These are phyloP conservation scores for Suillus subalutaceus DNA, from an alignment of 768 basidiomycete genomes.

Conservation along the genomic window DNA sequence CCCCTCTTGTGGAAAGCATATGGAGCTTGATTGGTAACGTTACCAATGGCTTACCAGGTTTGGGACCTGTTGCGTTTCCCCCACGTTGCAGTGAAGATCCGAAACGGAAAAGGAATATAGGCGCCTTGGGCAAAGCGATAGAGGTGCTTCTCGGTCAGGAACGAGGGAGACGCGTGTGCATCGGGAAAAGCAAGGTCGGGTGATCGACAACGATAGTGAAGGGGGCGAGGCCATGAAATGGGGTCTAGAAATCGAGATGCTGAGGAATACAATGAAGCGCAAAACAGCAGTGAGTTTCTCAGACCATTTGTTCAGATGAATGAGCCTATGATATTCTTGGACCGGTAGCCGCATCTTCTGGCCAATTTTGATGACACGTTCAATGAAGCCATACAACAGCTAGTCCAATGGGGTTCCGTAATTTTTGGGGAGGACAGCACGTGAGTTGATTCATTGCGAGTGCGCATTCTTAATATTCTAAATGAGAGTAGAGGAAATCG, in stretches of 20 bases:
- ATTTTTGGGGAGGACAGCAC: slow-evolving; percentile 63
- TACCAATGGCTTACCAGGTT: slow-evolving; percentile 71
- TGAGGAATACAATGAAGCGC: slow-evolving; percentile 60
- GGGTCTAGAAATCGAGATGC: slow-evolving; percentile 64
- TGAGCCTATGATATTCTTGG: slow-evolving; percentile 22
- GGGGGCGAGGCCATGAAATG: slow-evolving; percentile 77
- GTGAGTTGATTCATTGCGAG: slow-evolving; percentile 48
- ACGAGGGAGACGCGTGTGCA: slow-evolving; percentile 67
- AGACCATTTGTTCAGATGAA: slow-evolving; percentile 12
- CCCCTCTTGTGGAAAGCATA: slow-evolving; percentile 41
- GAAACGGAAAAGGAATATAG: slow-evolving; percentile 71
- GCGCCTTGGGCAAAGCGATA: slow-evolving; percentile 71
- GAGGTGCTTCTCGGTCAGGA: slow-evolving; percentile 65
- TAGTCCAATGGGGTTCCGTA: slow-evolving; percentile 74
- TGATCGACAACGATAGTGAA: slow-evolving; percentile 43
- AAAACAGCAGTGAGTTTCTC: slow-evolving; percentile 53
- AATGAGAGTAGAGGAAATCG: slow-evolving; percentile 58
- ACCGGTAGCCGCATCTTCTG: slow-evolving; percentile 54
- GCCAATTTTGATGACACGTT: slow-evolving; percentile 72
- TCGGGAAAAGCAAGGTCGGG: slow-evolving; percentile 43
- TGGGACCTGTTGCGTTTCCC: slow-evolving; percentile 78
- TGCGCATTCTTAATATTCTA: slow-evolving; percentile 22
- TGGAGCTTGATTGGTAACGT: slow-evolving; percentile 51
- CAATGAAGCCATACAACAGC: slow-evolving; percentile 76
- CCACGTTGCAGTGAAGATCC: slow-evolving; percentile 81